These are phyloP conservation scores for Scheffersomyces parashehatae DNA, from an alignment of 1,139 yeast genomes.

Conservation along the genomic window DNA sequence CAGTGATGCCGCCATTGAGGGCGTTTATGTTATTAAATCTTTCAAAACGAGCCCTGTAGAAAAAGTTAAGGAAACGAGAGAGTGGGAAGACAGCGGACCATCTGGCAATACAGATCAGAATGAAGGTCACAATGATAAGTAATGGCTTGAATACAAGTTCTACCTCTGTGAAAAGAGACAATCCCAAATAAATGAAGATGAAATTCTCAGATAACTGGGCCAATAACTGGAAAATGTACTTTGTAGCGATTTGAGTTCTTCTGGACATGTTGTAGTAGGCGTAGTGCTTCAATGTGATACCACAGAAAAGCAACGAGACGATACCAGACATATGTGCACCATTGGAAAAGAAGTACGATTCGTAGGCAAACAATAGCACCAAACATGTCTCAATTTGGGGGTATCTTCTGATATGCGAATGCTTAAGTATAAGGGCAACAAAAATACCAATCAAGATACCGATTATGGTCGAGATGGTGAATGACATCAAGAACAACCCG, in stretches of 20 bases:
- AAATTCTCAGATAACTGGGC: slow-evolving; percentile 97
- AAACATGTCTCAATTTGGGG: slow-evolving; percentile 97
- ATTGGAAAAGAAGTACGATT: slow-evolving; percentile 94
- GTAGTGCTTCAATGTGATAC: slow-evolving; percentile 93
- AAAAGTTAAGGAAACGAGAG: slow-evolving; percentile 79
- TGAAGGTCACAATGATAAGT: slow-evolving; percentile 83
- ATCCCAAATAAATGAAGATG: slow-evolving; percentile 91
- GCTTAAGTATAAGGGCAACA: slow-evolving; percentile 87
- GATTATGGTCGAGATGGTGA: slow-evolving; percentile 87
- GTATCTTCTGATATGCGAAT: slow-evolving; percentile 87
- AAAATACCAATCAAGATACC: slow-evolving; percentile 86
- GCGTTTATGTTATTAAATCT: slow-evolving; percentile 34
- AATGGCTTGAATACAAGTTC: slow-evolving; percentile 93
- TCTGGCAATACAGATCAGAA: slow-evolving; percentile 90
- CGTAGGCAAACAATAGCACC: slow-evolving; percentile 88
- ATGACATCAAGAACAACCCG: slow-evolving; percentile 90
- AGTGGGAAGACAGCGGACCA: slow-evolving; percentile 98
- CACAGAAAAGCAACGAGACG: slow-evolving; percentile 91
- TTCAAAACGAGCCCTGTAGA: slow-evolving; percentile 58
- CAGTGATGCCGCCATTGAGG: slow-evolving; percentile 40
- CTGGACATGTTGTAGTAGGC: slow-evolving; percentile 98
- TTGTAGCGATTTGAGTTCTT: slow-evolving; percentile 94
- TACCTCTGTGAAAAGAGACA: slow-evolving; percentile 93
- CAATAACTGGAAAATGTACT: slow-evolving; percentile 86
- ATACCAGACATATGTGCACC: slow-evolving; percentile 99